Conservation (phyloP, 306 rosid genomes). For the Trifolium dubium region DNA sequence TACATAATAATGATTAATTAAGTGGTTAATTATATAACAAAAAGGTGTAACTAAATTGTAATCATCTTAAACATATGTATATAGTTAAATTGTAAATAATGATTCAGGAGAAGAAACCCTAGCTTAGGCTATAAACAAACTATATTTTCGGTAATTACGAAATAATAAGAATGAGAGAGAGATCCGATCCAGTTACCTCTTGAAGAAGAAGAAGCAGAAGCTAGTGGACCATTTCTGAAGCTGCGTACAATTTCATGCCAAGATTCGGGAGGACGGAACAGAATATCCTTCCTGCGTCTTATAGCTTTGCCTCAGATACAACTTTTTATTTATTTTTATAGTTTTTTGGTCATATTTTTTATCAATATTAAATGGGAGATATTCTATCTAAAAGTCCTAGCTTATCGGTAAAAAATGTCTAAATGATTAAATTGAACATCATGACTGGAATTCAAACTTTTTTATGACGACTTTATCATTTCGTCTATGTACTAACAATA, state of each 20-base stretch:
- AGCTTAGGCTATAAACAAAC: not conserved
- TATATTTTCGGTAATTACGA: not conserved
- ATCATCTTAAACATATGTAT: not conserved
- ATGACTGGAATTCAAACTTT: too few relatives aligned
- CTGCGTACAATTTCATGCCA: constrained; percentile 1
- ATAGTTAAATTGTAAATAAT: too few relatives aligned
- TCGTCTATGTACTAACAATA: too few relatives aligned
- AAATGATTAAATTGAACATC: too few relatives aligned
- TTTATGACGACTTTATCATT: too few relatives aligned
- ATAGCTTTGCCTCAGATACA: too few relatives aligned
- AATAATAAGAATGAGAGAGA: not conserved
- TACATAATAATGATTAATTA: constrained; percentile 12
- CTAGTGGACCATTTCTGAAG: not conserved
- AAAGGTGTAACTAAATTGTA: not conserved
- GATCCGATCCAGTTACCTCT: constrained; percentile 30
- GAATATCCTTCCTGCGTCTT: not conserved
- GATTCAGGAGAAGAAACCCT: constrained; percentile 20
- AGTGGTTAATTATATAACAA: too few relatives aligned
- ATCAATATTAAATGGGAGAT: too few relatives aligned
- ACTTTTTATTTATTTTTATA: too few relatives aligned
- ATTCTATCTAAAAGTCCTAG: too few relatives aligned
- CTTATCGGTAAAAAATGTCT: too few relatives aligned
- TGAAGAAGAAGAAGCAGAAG: not conserved
- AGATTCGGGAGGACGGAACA: not conserved
- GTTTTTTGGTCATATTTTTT: too few relatives aligned